Base-by-base conservation (phyloP, 495 filamentous ascomycete genomes). In the Hypoxylon subgilvum region DNA sequence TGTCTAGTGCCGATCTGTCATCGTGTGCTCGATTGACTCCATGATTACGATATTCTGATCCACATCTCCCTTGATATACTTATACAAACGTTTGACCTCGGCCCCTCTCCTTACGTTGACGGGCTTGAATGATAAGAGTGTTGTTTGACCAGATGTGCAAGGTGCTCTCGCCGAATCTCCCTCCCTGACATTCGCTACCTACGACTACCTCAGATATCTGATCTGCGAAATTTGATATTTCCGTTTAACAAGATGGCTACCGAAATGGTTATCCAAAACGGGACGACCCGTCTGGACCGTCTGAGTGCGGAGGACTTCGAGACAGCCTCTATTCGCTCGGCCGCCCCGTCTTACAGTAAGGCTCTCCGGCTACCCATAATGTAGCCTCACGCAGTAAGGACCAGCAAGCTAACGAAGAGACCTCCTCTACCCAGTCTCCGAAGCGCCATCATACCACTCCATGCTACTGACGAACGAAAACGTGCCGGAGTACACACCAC, bases 341-440 rank as follows among this genome's bases (percentile, higher is more conserved):
- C 77, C 2, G 77, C 78, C 3, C 79, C 79, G 1, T 81, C 79
- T 6, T 81, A 82, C 61, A 73, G 77, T 80, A 62, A 72, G 76
- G 39, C 49, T 30, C 28, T 8, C 35, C 45, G 36, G 10, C 30
- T 19, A 6, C 22, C 12, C 18, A 25, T 16, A 17, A 19, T 13
- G 17, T 3, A 44, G 12, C 4, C 23, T 47, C 19, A 18, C 23
- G 48, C 17, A 14, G n/a, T 41, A 39, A 16, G 28, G 10, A 45
- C 17, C 34, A 18, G 31, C n/a, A n/a, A n/a, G n/a, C 41, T 57
- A 54, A 52, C 61, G 41, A 57, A 59, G 35, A 1, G 23, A 12
- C 39, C 38, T 16, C 0, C 5, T 17, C 13, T 44, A 6, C 31
- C 27, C 12, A 80, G 76, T 76, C 28, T 79, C 76, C 38, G 78